Conservation (phyloP, 1,284 basidiomycete species). For the Tilletia caries region DNA sequence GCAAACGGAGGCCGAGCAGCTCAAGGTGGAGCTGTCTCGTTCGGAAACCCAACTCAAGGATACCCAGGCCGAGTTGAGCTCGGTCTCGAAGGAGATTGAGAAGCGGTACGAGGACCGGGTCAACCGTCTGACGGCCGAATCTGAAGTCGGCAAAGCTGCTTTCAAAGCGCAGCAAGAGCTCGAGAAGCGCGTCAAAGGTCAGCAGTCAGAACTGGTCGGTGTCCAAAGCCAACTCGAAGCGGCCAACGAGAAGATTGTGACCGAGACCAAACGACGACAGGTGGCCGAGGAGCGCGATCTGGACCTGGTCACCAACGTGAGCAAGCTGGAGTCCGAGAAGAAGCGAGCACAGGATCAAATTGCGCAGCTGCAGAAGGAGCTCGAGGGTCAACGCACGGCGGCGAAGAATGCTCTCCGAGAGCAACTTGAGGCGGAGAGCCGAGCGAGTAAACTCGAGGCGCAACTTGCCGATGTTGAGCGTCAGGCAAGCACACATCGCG, state of each 20-base stretch:
- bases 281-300: background rate
- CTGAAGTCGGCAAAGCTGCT: background rate
- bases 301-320: background rate
- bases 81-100: background rate
- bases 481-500: background rate
- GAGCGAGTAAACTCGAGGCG: background rate
- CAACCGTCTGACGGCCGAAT: slow-evolving; percentile 3
- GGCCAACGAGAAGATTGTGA: background rate
- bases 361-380: background rate
- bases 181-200: slow-evolving; percentile 1
- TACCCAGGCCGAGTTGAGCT: background rate
- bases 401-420: background rate
- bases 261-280: background rate
- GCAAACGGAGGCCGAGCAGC: background rate
- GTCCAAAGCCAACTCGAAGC: background rate
- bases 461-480: background rate
- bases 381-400: background rate
- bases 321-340: background rate
- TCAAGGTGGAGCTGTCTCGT: background rate
- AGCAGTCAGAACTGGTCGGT: background rate
- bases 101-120: background rate
- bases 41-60: background rate
- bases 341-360: background rate
- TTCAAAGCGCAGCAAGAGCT: slow-evolving; percentile 3
- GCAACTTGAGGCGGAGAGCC: background rate